Evolutionary conservation across 179 eudicot genomes (phyloP).

Genomic region (Drosera spatulata): DNA sequence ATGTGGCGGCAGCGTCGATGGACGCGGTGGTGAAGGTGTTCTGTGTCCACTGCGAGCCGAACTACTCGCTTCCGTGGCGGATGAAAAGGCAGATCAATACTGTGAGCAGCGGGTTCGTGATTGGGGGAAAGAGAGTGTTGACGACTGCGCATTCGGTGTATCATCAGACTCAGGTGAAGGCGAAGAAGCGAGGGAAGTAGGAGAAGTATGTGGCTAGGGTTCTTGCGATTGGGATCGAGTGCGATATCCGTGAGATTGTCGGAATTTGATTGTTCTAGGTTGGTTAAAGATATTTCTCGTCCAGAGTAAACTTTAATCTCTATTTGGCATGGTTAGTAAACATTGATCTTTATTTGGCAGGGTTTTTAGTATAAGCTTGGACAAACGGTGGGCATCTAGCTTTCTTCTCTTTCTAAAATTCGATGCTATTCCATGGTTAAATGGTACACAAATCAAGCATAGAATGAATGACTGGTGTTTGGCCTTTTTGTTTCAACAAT

Average conservation of each 20-base stretch:
- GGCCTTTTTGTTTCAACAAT: too few relatives aligned
- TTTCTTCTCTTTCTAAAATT: too few relatives aligned
- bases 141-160: constrained; percentile 96
- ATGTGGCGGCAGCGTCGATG: constrained; percentile 51
- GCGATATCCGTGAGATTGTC: constrained; percentile 61
- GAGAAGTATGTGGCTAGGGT: constrained; percentile 86
- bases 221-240: constrained; percentile 88
- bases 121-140: constrained; percentile 56
- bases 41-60: constrained; percentile 78
- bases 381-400: too few relatives aligned
- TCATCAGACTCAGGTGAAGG: constrained; percentile 79
- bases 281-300: too few relatives aligned
- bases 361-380: too few relatives aligned
- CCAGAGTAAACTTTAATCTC: too few relatives aligned
- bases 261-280: not conserved
- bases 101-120: constrained; percentile 82
- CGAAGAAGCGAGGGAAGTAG: constrained; percentile 78
- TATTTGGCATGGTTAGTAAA: too few relatives aligned
- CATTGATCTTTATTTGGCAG: too few relatives aligned
- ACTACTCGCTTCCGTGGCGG: constrained; percentile 95
- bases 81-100: constrained; percentile 78
- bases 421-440: too few relatives aligned
- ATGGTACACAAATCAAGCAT: too few relatives aligned
- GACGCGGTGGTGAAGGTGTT: constrained; percentile 95
- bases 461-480: too few relatives aligned